Base-by-base conservation (phyloP, 192 early-diverging fungal genomes). In the Coemansia sp. region DNA sequence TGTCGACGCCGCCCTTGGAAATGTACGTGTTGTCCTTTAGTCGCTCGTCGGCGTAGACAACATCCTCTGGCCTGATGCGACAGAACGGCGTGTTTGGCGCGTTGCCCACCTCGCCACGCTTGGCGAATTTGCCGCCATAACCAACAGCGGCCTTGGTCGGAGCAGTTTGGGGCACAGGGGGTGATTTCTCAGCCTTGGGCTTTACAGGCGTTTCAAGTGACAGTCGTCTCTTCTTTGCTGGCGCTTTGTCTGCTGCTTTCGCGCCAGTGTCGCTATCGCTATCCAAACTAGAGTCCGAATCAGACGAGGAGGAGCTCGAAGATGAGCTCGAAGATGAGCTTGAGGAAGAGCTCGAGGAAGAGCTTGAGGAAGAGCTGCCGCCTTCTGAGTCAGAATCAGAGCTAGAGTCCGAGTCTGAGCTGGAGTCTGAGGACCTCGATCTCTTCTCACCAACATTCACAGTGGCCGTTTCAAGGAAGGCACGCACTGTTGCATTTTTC, bases 21-120 rank as follows among this genome's bases (percentile, higher is more conserved):
- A 73, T 79, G 68, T 90, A 93, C 9, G 83, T 81, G 72, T 95
- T 98, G 76, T 95, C 90, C 72, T 90, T 91, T 48, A 95, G 76
- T 40, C 88, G 72, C 7, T 93, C 88, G 68, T 92, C 86, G 1
- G 81, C 53, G 59, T 94, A 94, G 15, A 79, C 82, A 1, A 98
- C 91, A 60, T 95, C 87, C 56, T 93, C 89, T 24, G 84, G 83
- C 32, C 83, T 82, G 29, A 98, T 85, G 46, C 95, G 87, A 68
- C 90, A 89, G 74, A 98, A 98, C 4, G 91, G 91, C 32, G 80
- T 83, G 50, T 74, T 81, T 38, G 76, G 74, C 4, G 52, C 60
- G n/a, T 68, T 76, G 12, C 21, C 38, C 0, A 38, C 8, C 46
- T 56, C 61, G n/a, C 65, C 65, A 26, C 61, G 64, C 58, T 55